Evolutionary conservation across 2,329 filamentous ascomycete species (phyloP).

Genomic region (Metarhizium anisopliae): DNA sequence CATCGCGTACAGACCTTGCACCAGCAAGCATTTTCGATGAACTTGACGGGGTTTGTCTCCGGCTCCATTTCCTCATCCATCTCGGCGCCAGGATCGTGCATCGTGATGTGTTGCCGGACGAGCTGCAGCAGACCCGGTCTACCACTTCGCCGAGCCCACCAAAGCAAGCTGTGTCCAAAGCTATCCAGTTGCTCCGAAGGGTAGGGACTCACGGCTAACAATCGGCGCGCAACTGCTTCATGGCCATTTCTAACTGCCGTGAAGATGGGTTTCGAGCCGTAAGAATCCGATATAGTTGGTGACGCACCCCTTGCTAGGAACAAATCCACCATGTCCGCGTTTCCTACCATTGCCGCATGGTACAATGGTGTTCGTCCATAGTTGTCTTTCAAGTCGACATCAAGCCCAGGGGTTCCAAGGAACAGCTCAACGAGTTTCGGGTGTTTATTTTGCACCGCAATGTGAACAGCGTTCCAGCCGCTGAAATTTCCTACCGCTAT

Average conservation of each 20-base stretch:
- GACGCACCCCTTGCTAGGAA: neutral
- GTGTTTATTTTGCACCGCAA: conserved; percentile 4
- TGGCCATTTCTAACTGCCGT: conserved; percentile 6
- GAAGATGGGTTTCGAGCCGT: conserved; percentile 1
- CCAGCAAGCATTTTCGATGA: conserved; percentile 2
- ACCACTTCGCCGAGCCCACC: conserved; percentile 5
- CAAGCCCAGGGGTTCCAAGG: neutral
- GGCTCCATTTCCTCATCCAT: neutral
- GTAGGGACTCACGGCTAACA: neutral
- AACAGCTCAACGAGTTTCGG: conserved; percentile 1
- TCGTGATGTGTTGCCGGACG: neutral
- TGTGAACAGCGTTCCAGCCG: conserved; percentile 4
- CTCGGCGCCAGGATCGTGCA: neutral
- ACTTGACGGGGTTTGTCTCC: neutral
- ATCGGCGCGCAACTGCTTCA: neutral
- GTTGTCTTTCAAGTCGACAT: conserved; percentile 1
- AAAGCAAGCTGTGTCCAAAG: conserved; percentile 4
- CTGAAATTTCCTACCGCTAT: neutral
- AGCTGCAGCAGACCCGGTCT: neutral
- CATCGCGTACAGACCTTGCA: conserved; percentile 10
- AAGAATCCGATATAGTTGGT: neutral
- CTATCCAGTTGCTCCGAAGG: neutral
- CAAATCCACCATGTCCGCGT: neutral
- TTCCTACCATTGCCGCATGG: conserved; percentile 1
- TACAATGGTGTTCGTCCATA: conserved; percentile 4